Conservation (phyloP, 2,329 filamentous ascomycete genomes). For the Aspergillus sp. region DNA sequence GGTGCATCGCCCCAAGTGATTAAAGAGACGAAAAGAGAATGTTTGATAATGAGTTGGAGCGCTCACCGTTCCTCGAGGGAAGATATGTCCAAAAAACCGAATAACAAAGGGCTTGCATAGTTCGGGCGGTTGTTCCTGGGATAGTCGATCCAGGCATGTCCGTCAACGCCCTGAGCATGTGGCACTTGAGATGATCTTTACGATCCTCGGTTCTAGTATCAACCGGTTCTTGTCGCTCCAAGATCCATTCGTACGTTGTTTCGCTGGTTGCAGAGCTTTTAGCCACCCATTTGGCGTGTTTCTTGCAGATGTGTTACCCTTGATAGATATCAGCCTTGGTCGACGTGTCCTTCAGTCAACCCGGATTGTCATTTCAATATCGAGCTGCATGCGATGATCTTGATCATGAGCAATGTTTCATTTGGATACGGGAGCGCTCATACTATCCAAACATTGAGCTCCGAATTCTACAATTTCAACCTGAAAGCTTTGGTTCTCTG, state of each 20-base stretch:
- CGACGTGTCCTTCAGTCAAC: slow-evolving; percentile 32
- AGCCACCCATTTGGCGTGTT: slow-evolving; percentile 43
- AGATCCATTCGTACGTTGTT: slow-evolving; percentile 49
- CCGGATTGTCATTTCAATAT: slow-evolving; percentile 48
- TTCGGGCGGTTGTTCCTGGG: slow-evolving; percentile 29
- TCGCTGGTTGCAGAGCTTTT: slow-evolving; percentile 48
- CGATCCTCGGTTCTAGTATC: slow-evolving; percentile 48
- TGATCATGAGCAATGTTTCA: slow-evolving; percentile 52
- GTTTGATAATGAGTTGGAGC: slow-evolving; percentile 26
- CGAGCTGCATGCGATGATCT: slow-evolving; percentile 45
- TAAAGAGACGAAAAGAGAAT: slow-evolving; percentile 15
- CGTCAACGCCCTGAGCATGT: slow-evolving; percentile 37
- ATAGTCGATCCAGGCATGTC: slow-evolving; percentile 29
- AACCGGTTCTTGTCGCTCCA: slow-evolving; percentile 50
- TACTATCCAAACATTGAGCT: slow-evolving; percentile 44
- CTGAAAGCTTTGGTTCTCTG: slow-evolving; percentile 41
- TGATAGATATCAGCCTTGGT: slow-evolving; percentile 28
- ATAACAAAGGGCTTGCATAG: slow-evolving; percentile 2
- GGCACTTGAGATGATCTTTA: slow-evolving; percentile 45
- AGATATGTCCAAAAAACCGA: not conserved
- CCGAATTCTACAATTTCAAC: slow-evolving; percentile 41
- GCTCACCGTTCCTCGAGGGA: slow-evolving; percentile 26
- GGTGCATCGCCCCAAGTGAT: slow-evolving; percentile 3
- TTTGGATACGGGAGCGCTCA: slow-evolving; percentile 49
- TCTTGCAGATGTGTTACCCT: slow-evolving; percentile 41